Conservation (phyloP, 192 early-diverging fungal genomes). For the Dimargaris cristalligena region DNA sequence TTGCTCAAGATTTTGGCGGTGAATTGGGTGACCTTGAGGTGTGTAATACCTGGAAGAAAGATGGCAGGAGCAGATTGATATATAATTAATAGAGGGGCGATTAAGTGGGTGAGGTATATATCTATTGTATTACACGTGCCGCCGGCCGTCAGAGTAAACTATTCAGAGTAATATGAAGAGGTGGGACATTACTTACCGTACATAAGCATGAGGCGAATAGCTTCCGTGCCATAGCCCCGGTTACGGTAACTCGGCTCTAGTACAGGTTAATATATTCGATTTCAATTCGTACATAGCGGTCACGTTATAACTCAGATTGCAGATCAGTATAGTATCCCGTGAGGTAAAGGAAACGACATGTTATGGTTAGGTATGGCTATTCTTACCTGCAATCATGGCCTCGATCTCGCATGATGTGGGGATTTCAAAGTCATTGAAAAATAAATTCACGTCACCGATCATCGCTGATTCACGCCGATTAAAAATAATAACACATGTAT, state of each 20-base stretch:
- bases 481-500: too few relatives aligned
- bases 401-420: constrained; percentile 65
- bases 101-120: background rate
- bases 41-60: constrained; percentile 4
- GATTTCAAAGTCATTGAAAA: constrained; percentile 68
- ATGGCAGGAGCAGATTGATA: constrained; percentile 8
- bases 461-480: too few relatives aligned
- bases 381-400: constrained; percentile 81
- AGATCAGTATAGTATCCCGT: background rate
- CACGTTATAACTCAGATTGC: background rate
- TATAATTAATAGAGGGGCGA: background rate
- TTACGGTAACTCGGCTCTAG: constrained; percentile 11
- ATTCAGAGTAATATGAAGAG: background rate
- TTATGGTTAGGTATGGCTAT: background rate
- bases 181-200: constrained; percentile 45
- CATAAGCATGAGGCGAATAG: constrained; percentile 41
- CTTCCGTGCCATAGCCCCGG: constrained; percentile 32
- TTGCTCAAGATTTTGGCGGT: constrained; percentile 29
- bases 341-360: background rate
- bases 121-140: constrained; percentile 3
- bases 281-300: background rate
- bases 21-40: constrained; percentile 12
- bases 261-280: constrained; percentile 21
- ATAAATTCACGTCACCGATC: constrained; percentile 93
- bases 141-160: background rate